Percentiles rank a stretch among this genome's conserved stretches.
Evolutionary conservation across 1,139 yeast genomes (phyloP).

Genomic region (Magnusiomyces paraingens): DNA sequence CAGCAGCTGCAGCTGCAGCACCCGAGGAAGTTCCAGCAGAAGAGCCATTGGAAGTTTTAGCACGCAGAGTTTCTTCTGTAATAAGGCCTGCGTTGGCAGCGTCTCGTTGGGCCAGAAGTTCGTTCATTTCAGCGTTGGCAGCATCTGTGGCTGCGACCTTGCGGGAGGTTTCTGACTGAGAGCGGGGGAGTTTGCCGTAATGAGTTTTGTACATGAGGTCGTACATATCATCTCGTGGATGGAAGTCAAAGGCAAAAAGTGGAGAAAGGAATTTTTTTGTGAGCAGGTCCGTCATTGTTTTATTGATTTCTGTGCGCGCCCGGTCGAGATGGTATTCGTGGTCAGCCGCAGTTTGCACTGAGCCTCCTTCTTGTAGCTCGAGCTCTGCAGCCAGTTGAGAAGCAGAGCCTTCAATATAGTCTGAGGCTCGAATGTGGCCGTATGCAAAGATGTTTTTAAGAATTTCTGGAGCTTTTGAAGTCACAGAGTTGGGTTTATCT

Average conservation of each 20-base stretch:
- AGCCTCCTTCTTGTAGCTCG: slow-evolving; percentile 22
- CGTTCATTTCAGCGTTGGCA: slow-evolving; percentile 46
- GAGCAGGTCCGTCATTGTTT: slow-evolving; percentile 42
- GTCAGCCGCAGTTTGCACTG: slow-evolving; percentile 6
- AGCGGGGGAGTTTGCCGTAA: slow-evolving; percentile 17
- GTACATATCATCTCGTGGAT: slow-evolving; percentile 33
- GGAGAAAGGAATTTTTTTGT: slow-evolving; percentile 57
- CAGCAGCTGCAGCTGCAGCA: slow-evolving; percentile 6
- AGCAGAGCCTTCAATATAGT: slow-evolving; percentile 43
- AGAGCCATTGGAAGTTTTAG: slow-evolving; percentile 24
- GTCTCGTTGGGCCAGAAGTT: slow-evolving; percentile 32
- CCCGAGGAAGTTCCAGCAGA: slow-evolving; percentile 5
- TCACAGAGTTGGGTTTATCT: slow-evolving; percentile 17
- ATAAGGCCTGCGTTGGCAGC: slow-evolving; percentile 22
- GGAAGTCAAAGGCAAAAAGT: slow-evolving; percentile 34
- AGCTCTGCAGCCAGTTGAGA: slow-evolving; percentile 30
- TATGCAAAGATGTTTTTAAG: slow-evolving; percentile 61
- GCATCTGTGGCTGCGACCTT: slow-evolving; percentile 37
- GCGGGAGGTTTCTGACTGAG: slow-evolving; percentile 29
- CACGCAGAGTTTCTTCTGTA: slow-evolving; percentile 24
- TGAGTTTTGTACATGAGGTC: slow-evolving; percentile 23
- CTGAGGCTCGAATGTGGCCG: slow-evolving; percentile 59
- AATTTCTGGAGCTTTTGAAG: slow-evolving; percentile 49
- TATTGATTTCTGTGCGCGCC: slow-evolving; percentile 28
- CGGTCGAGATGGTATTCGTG: slow-evolving; percentile 22